phyloP scores from a whole-genome alignment of 2,329 filamentous ascomycete species.

The Colletotrichum caudatum region DNA sequence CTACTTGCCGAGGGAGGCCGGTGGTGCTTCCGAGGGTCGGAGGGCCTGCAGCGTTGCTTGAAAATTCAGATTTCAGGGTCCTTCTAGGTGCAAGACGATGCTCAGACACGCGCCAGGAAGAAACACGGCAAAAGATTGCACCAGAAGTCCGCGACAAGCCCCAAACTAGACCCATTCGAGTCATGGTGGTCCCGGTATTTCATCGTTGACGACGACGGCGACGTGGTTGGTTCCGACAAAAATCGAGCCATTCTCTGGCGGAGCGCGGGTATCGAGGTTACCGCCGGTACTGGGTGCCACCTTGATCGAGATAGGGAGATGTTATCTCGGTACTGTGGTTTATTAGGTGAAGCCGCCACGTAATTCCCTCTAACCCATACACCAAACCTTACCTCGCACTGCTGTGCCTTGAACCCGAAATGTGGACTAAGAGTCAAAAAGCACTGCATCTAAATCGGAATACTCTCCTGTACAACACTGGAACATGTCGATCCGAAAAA shows the following conservation, averaged over 20 bases:
- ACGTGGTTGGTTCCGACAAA: conserved; percentile 5
- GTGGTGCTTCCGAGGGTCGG: conserved; percentile 34
- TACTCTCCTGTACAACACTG: background rate
- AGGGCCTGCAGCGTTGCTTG: conserved; percentile 34
- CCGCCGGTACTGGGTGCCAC: conserved; percentile 6
- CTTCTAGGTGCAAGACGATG: conserved; percentile 22
- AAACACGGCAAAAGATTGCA: conserved; percentile 30
- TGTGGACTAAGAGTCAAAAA: background rate
- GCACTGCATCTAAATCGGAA: background rate
- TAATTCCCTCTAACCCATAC: background rate
- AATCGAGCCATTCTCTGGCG: background rate
- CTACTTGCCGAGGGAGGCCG: conserved; percentile 34
- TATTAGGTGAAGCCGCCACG: conserved; percentile 6
- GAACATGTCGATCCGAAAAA: conserved; percentile 24
- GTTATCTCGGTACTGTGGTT: background rate
- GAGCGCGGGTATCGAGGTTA: conserved; percentile 14
- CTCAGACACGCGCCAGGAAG: conserved; percentile 8
- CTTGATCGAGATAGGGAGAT: conserved; percentile 1
- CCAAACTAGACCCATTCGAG: conserved; percentile 32
- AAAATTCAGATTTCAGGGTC: conserved; percentile 37
- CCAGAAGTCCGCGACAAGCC: conserved; percentile 27
- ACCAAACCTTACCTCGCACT: background rate
- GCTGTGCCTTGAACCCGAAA: background rate
- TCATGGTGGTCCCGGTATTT: conserved; percentile 33
- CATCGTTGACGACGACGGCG: conserved; percentile 16